Evolutionary conservation across 2,329 filamentous ascomycete genomes (phyloP).

Genomic region (Nothopassalora personata): DNA sequence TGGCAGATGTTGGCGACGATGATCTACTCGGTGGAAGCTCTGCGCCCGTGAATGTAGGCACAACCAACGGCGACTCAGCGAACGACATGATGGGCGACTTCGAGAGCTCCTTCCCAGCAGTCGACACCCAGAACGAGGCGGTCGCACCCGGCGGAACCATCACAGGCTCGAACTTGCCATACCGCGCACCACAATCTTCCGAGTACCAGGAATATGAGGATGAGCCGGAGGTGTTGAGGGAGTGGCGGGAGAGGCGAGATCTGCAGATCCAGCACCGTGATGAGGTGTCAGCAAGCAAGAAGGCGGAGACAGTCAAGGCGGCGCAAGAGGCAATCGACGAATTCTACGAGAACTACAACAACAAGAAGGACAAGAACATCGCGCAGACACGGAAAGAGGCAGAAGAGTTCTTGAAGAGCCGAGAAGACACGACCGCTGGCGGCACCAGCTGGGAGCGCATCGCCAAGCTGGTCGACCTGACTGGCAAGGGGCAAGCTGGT

Average conservation of each 20-base stretch:
- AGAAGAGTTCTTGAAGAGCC: slow-evolving; percentile 80
- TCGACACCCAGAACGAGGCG: slow-evolving; percentile 66
- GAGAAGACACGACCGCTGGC: slow-evolving; percentile 88
- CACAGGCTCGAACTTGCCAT: slow-evolving; percentile 62
- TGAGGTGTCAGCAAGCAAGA: slow-evolving; percentile 75
- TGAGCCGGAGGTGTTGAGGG: slow-evolving; percentile 78
- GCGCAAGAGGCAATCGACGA: slow-evolving; percentile 94
- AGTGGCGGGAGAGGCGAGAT: slow-evolving; percentile 90
- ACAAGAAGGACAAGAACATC: slow-evolving; percentile 91
- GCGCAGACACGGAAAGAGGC: slow-evolving; percentile 85
- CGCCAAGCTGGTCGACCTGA: slow-evolving; percentile 93
- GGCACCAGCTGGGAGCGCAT: slow-evolving; percentile 99
- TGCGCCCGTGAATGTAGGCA: slow-evolving; percentile 31
- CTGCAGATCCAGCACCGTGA: slow-evolving; percentile 76
- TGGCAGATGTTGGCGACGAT: slow-evolving; percentile 45
- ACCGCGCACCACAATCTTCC: slow-evolving; percentile 43
- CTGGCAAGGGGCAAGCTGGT: slow-evolving; percentile 82
- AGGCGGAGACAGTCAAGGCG: slow-evolving; percentile 78
- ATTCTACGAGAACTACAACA: slow-evolving; percentile 99
- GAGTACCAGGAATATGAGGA: slow-evolving; percentile 63
- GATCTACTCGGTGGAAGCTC: slow-evolving; percentile 56
- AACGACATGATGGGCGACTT: slow-evolving; percentile 54
- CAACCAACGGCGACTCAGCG: slow-evolving; percentile 21
- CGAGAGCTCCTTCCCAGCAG: slow-evolving; percentile 84
- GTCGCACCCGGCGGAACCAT: slow-evolving; percentile 73